phyloP scores from a whole-genome alignment of 192 early-diverging fungal genomes.

The Mortierella antarctica region DNA sequence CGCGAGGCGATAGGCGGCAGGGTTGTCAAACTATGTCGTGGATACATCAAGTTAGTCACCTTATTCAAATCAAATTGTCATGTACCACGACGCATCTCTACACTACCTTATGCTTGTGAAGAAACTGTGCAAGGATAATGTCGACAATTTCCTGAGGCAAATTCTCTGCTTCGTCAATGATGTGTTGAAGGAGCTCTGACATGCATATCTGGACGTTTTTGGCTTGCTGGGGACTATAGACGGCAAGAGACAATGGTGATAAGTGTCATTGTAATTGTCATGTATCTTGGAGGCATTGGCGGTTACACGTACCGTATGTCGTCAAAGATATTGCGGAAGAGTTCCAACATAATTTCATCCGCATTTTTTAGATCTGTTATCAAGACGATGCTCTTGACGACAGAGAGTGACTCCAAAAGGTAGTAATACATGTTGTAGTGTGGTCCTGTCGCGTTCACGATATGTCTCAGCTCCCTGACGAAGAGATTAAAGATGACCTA shows the following conservation, averaged over 20 bases:
- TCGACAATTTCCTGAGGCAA: conserved; percentile 88
- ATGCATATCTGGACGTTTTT: conserved; percentile 84
- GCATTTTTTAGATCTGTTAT: conserved; percentile 82
- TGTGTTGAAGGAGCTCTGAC: conserved; percentile 83
- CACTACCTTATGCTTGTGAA: conserved; percentile 69
- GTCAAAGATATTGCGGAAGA: conserved; percentile 81
- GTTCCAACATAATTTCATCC: conserved; percentile 77
- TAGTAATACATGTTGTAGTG: conserved; percentile 84
- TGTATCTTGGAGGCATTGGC: too few relatives aligned
- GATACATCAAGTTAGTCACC: not conserved
- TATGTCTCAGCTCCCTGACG: conserved; percentile 75
- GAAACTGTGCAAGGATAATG: conserved; percentile 83
- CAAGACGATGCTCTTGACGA: conserved; percentile 84
- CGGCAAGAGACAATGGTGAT: not conserved
- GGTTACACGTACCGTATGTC: conserved; percentile 61
- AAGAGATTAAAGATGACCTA: conserved; percentile 88
- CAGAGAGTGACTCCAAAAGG: conserved; percentile 89
- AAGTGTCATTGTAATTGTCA: not conserved
- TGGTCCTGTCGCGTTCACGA: conserved; percentile 66
- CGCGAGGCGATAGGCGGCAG: conserved; percentile 79
- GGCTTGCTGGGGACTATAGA: conserved; percentile 68
- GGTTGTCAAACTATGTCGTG: conserved; percentile 62
- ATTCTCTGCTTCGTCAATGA: conserved; percentile 77
- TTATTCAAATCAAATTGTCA: not conserved
- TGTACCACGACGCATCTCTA: not conserved